phyloP scores from a whole-genome alignment of 306 rosid genomes.

The Sesbania bispinosa region DNA sequence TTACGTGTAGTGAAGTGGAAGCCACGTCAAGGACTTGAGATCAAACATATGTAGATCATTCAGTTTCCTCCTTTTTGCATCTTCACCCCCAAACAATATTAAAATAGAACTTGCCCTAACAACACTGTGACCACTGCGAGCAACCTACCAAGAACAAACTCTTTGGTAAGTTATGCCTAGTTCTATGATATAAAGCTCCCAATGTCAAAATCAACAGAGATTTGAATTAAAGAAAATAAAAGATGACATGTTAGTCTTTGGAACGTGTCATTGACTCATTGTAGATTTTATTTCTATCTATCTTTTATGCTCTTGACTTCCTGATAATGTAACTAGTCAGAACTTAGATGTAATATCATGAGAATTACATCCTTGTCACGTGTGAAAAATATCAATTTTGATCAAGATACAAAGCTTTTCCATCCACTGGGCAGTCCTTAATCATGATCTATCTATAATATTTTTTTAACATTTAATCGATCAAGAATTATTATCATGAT shows the following conservation, averaged over 20 bases:
- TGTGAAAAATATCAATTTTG: slow-evolving; percentile 5
- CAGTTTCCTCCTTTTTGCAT: slow-evolving; percentile 76
- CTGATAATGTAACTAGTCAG: neutral
- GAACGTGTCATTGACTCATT: neutral
- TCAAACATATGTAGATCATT: slow-evolving; percentile 96
- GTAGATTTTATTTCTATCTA: no score
- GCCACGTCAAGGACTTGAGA: slow-evolving; percentile 89
- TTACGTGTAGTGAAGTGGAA: slow-evolving; percentile 92
- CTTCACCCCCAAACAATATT: slow-evolving; percentile 92
- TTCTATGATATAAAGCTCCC: neutral
- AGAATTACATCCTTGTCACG: neutral
- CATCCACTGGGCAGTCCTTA: neutral
- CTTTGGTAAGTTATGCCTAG: slow-evolving; percentile 5
- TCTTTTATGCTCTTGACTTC: neutral
- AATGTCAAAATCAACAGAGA: neutral
- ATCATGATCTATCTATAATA: neutral
- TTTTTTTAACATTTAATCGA: neutral
- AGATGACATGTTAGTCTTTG: neutral
- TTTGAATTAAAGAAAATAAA: neutral
- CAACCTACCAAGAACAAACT: slow-evolving; percentile 54
- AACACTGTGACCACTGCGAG: slow-evolving; percentile 88
- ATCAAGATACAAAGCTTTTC: neutral
- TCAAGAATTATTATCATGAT: neutral
- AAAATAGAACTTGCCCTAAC: slow-evolving; percentile 75
- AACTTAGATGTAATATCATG: neutral